Percentiles rank a stretch among this genome's conserved stretches.
phyloP scores from a whole-genome alignment of 345 rosid genomes.

The Dovyalis caffra region DNA sequence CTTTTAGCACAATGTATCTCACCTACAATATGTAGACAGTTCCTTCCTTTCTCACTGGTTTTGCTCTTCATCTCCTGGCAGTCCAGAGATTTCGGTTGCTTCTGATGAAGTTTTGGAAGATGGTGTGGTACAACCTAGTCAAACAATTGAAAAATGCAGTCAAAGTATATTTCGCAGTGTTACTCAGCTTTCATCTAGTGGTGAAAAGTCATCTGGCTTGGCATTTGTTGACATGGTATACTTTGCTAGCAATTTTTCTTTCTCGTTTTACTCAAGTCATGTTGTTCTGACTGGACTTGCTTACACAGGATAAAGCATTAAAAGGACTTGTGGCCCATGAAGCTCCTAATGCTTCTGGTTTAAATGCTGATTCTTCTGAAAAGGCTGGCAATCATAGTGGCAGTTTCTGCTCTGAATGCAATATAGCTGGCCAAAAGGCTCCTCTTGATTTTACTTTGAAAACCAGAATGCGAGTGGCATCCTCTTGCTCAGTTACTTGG shows the following conservation, averaged over 20 bases:
- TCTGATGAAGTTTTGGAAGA: constrained; percentile 44
- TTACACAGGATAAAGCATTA: constrained; percentile 71
- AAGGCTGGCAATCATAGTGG: constrained; percentile 40
- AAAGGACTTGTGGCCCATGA: constrained; percentile 71
- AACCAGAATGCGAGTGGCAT: constrained; percentile 58
- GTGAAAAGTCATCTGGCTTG: constrained; percentile 47
- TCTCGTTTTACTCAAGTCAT: constrained; percentile 8
- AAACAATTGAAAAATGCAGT: constrained; percentile 50
- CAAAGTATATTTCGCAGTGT: constrained; percentile 74
- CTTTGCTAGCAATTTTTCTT: constrained; percentile 17
- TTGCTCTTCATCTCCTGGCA: constrained; percentile 30
- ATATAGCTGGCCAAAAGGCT: constrained; percentile 51
- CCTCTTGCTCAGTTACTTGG: constrained; percentile 68
- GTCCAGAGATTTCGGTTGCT: constrained; percentile 40
- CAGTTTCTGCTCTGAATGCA: constrained; percentile 50
- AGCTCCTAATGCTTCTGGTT: constrained; percentile 24
- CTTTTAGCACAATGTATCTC: constrained; percentile 3
- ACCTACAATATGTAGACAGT: background rate
- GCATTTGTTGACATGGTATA: constrained; percentile 78
- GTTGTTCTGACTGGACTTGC: constrained; percentile 12
- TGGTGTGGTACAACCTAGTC: constrained; percentile 32
- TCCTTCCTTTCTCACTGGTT: background rate
- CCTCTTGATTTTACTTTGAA: constrained; percentile 92
- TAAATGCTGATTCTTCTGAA: constrained; percentile 38
- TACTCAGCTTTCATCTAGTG: constrained; percentile 69